These are phyloP conservation scores for Vaccinium vitisidaea DNA, from an alignment of 148 eudicot species.

Conservation along the genomic window DNA sequence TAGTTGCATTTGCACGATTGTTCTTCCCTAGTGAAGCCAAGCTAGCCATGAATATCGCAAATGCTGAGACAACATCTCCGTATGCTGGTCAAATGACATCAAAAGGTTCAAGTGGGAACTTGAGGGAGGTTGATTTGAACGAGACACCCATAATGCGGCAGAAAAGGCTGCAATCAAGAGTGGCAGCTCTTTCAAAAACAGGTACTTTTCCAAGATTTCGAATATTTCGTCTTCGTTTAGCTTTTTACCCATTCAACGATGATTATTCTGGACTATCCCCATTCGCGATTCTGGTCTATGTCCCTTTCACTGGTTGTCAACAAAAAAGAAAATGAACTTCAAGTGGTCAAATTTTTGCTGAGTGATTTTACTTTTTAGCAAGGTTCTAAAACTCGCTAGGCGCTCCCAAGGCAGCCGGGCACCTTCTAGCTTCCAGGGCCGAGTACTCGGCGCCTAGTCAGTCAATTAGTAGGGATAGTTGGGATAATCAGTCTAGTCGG, in stretches of 20 bases:
- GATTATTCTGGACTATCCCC: not conserved
- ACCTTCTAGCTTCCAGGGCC: too few relatives aligned
- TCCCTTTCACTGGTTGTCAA: not conserved
- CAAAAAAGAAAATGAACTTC: not conserved
- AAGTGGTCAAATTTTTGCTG: not conserved
- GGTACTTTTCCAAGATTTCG: constrained; percentile 26
- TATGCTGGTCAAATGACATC: constrained; percentile 31
- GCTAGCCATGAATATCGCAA: constrained; percentile 50
- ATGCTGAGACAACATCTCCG: constrained; percentile 37
- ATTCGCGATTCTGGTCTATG: not conserved
- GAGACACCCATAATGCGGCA: constrained; percentile 38
- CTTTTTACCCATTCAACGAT: not conserved
- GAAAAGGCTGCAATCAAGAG: constrained; percentile 30
- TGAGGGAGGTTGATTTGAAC: constrained; percentile 48
- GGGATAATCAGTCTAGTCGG: too few relatives aligned
- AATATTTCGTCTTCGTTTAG: not conserved
- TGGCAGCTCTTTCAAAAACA: constrained; percentile 43
- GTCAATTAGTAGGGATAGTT: too few relatives aligned
- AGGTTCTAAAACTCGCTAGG: too few relatives aligned
- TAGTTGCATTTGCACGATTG: constrained; percentile 48
- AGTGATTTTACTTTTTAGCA: not conserved
- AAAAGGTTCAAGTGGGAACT: constrained; percentile 36
- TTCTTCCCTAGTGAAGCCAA: constrained; percentile 54
- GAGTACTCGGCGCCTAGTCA: too few relatives aligned
- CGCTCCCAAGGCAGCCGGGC: too few relatives aligned